Evolutionary conservation across 2,329 filamentous ascomycete species (phyloP).

Genomic region (Fusarium nygamai): DNA sequence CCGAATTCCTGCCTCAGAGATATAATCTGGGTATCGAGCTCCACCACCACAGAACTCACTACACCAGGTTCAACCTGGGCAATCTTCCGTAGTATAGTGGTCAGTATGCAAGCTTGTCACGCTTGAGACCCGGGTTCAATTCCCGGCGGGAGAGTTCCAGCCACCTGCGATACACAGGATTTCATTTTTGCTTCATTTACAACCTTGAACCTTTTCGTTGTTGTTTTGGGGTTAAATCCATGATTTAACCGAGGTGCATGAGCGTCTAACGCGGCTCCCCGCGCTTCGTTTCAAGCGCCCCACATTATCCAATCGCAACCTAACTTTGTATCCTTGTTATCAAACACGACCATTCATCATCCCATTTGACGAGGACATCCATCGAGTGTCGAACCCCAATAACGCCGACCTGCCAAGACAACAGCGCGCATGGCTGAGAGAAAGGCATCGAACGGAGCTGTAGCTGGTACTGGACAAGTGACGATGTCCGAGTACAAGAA

Average conservation of each 20-base stretch:
- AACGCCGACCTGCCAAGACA: background rate
- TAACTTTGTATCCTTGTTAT: conserved; percentile 7
- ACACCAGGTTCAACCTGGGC: conserved; percentile 4
- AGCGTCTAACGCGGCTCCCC: conserved; percentile 10
- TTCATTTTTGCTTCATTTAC: background rate
- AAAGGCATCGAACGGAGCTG: conserved; percentile 40
- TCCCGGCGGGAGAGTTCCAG: conserved; percentile 25
- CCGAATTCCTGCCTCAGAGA: background rate
- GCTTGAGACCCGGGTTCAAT: conserved; percentile 31
- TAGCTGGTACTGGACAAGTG: conserved; percentile 44
- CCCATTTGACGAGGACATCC: background rate
- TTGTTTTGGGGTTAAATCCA: background rate
- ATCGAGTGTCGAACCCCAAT: background rate
- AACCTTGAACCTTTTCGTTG: background rate
- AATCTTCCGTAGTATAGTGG: conserved; percentile 26
- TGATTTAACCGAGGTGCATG: background rate
- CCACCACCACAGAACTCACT: conserved; percentile 4
- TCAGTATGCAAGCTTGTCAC: conserved; percentile 30
- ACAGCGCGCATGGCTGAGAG: conserved; percentile 48
- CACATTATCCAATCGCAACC: conserved; percentile 10
- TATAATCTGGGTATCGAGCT: background rate
- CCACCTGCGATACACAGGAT: conserved; percentile 9
- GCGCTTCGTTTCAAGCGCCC: conserved; percentile 9
- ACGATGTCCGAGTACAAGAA: conserved; percentile 61
- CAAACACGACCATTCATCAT: conserved; percentile 3